Evolutionary conservation across 1,284 basidiomycete species (phyloP), one percentile per base, ranked within the genome.

Genomic region (Fistulina hepatica): DNA sequence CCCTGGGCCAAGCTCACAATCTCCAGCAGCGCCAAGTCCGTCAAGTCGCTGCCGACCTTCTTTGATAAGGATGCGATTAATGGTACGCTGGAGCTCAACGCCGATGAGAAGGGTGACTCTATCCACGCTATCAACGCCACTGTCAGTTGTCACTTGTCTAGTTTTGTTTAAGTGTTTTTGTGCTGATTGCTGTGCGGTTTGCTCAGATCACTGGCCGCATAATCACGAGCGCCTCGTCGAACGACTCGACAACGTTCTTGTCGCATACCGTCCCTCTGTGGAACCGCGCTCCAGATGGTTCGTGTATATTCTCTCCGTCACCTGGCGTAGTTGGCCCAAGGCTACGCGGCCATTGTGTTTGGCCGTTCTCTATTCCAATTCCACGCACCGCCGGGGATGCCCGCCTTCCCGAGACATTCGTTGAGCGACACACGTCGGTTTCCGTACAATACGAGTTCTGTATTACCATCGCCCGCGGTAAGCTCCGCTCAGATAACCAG

Each of bases 21-120:
- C 40, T 55, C 50, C 48, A 69, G 66, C 55, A 67, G 64, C 44
- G 66, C 66, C 9, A 67, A 64, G 47, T 67, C 66, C 5, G 52
- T 61, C 11, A 62, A 61, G 40, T 65, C 63, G 34, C 50, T 67
- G 19, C 65, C 66, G 9, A 67, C 64, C 16, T 67, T 64, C 48
- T 64, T 61, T 48, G 67, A 69, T 55, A 68, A 65, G 54, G 65
- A 68, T 49, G 60, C 61, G 37, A 61, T 69, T 49, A 64, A 54
- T 37, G 65, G 64, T 28, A 55, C 51, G 24, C 53, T 69, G 33
- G 61, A 67, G 44, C 48, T 69, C 42, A 51, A 54, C 36, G 63
- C 64, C 17, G 65, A n/a, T n/a, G n/a, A 65, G 42, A 61, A 58
- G 50, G 64, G 64, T 17, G 66, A 68, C 46, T 67, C 64, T 17